These are phyloP conservation scores for Pseudisothecium myosuroides DNA, from an alignment of 225 moss, liverwort and hornwort species.

Conservation along the genomic window DNA sequence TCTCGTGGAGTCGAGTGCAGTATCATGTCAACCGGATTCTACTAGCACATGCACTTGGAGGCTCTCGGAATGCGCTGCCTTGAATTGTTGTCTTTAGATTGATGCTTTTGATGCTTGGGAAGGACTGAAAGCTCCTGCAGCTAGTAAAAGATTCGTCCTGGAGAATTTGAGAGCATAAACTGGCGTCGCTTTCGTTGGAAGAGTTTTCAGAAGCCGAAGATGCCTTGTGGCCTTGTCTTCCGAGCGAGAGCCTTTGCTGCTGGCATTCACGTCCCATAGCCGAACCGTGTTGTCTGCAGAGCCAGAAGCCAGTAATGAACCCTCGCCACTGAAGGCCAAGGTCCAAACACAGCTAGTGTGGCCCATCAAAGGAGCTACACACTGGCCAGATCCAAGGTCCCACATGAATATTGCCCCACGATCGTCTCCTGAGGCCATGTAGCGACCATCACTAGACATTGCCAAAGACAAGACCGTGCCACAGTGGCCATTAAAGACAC, in stretches of 20 bases:
- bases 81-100: not conserved
- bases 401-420: slow-evolving; percentile 97
- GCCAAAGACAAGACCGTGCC: slow-evolving; percentile 93
- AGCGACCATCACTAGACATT: slow-evolving; percentile 98
- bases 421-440: slow-evolving; percentile 98
- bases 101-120: slow-evolving; percentile 28
- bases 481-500: slow-evolving; percentile 94
- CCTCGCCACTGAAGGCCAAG: slow-evolving; percentile 96
- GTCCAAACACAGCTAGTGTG: slow-evolving; percentile 97
- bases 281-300: slow-evolving; percentile 94
- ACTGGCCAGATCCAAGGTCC: slow-evolving; percentile 94
- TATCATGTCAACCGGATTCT: not conserved
- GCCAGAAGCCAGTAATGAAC: slow-evolving; percentile 85
- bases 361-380: slow-evolving; percentile 89
- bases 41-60: not conserved
- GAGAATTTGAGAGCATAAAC: slow-evolving; percentile 91
- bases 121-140: slow-evolving; percentile 84
- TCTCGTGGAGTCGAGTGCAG: not conserved
- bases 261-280: slow-evolving; percentile 97
- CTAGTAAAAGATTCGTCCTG: slow-evolving; percentile 81
- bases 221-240: slow-evolving; percentile 77
- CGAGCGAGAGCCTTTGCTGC: slow-evolving; percentile 66
- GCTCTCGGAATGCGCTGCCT: not conserved
- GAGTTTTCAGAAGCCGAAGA: slow-evolving; percentile 83
- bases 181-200: slow-evolving; percentile 90